These are phyloP conservation scores for Kodamaea laetipori DNA, from an alignment of 805 yeast genomes.

Conservation along the genomic window DNA sequence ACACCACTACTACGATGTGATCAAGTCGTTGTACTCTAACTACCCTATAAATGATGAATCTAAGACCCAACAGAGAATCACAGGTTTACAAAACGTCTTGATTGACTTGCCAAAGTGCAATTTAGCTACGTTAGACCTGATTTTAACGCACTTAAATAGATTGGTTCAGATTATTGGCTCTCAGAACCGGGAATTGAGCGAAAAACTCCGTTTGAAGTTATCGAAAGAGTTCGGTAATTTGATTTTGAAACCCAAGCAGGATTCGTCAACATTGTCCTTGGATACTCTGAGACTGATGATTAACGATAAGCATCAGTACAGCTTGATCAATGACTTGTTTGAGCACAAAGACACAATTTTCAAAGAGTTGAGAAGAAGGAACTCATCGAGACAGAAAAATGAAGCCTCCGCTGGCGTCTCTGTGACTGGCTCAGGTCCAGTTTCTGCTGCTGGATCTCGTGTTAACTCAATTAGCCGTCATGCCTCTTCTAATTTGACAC, in stretches of 20 bases:
- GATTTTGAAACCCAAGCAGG: slow-evolving; percentile 52
- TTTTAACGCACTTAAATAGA: slow-evolving; percentile 74
- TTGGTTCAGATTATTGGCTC: slow-evolving; percentile 52
- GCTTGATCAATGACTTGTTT: slow-evolving; percentile 64
- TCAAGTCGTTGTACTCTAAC: slow-evolving; percentile 62
- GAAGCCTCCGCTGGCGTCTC: slow-evolving; percentile 6
- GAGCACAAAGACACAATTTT: slow-evolving; percentile 63
- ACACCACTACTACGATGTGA: slow-evolving; percentile 60
- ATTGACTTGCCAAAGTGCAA: slow-evolving; percentile 69
- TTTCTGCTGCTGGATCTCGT: slow-evolving; percentile 8
- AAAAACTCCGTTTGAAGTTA: slow-evolving; percentile 47
- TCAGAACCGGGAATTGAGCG: slow-evolving; percentile 36
- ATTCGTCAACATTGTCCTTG: slow-evolving; percentile 18
- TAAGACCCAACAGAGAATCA: slow-evolving; percentile 56
- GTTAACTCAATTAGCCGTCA: neutral
- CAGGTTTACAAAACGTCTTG: slow-evolving; percentile 66
- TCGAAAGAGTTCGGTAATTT: slow-evolving; percentile 69
- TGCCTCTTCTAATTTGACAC: slow-evolving; percentile 1
- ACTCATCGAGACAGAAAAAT: slow-evolving; percentile 23
- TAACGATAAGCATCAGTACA: slow-evolving; percentile 59
- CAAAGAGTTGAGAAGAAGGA: slow-evolving; percentile 53
- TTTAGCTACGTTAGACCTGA: slow-evolving; percentile 76
- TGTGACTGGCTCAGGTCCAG: neutral
- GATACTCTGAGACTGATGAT: slow-evolving; percentile 32
- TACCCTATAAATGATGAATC: slow-evolving; percentile 37